phyloP scores from a whole-genome alignment of 176 grass and related monocot species.

The Stipa capillata region DNA sequence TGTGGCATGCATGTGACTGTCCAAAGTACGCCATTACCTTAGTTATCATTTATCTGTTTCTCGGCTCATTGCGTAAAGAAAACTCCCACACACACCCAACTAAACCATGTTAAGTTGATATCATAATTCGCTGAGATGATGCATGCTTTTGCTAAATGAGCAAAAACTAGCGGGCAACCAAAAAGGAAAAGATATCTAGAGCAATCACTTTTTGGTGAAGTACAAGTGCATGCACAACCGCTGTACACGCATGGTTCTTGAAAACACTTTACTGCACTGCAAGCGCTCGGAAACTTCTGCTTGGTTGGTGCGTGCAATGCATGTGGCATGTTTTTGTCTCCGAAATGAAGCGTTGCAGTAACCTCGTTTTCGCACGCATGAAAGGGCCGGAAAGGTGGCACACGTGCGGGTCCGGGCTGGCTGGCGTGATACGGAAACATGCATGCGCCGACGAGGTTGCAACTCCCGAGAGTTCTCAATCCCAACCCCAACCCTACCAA shows the following conservation, averaged over 20 bases:
- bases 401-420: too few relatives aligned
- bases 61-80: background rate
- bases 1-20: constrained; percentile 26
- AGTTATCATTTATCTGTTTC: background rate
- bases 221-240: background rate
- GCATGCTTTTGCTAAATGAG: background rate
- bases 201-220: background rate
- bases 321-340: constrained; percentile 17
- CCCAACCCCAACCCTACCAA: too few relatives aligned
- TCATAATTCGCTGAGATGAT: too few relatives aligned
- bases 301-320: background rate
- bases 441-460: too few relatives aligned
- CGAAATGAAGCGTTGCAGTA: too few relatives aligned
- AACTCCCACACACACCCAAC: background rate
- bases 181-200: background rate
- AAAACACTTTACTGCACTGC: background rate
- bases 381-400: too few relatives aligned
- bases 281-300: background rate
- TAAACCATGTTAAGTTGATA: background rate
- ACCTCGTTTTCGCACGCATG: too few relatives aligned
- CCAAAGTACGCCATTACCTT: background rate
- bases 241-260: background rate
- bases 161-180: background rate
- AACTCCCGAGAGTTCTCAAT: too few relatives aligned
- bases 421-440: too few relatives aligned